These are phyloP conservation scores for Aspergillus felis DNA, from an alignment of 2,329 filamentous ascomycete genomes.

Conservation along the genomic window DNA sequence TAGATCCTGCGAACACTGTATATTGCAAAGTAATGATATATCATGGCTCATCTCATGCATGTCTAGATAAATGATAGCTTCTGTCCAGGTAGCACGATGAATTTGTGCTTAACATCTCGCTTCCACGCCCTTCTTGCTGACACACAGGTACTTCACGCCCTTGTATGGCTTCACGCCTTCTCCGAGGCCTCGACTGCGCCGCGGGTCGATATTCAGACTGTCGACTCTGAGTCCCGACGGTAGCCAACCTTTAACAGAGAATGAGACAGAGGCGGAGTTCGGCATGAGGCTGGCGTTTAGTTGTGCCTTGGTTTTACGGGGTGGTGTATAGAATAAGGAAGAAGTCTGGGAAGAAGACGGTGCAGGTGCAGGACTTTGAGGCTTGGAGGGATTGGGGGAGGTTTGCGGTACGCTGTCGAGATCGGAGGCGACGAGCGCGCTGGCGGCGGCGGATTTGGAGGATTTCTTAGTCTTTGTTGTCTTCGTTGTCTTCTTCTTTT, in stretches of 20 bases:
- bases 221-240: conserved; percentile 63
- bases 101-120: conserved; percentile 27
- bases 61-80: neutral
- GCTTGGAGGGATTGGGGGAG: conserved; percentile 19
- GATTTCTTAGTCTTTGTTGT: conserved; percentile 30
- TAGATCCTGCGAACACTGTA: neutral
- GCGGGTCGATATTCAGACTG: conserved; percentile 60
- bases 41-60: conserved; percentile 8
- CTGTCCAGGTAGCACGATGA: neutral
- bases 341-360: conserved; percentile 7
- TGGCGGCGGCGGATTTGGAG: conserved; percentile 20
- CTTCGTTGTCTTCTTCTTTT: conserved; percentile 37
- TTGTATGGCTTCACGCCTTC: conserved; percentile 93
- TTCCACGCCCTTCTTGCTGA: conserved; percentile 55
- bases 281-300: conserved; percentile 77
- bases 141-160: conserved; percentile 93
- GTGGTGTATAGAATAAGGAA: conserved; percentile 22
- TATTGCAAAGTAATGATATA: neutral
- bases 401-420: conserved; percentile 3
- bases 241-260: conserved; percentile 59
- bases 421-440: conserved; percentile 9
- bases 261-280: conserved; percentile 68
- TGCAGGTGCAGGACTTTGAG: conserved; percentile 14
- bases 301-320: conserved; percentile 45
- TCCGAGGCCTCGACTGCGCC: conserved; percentile 78